Percentiles rank a stretch among this genome's conserved stretches.
These are phyloP conservation scores for Porphyrellus cyaneotinctus DNA, from an alignment of 768 basidiomycete genomes.

Conservation along the genomic window DNA sequence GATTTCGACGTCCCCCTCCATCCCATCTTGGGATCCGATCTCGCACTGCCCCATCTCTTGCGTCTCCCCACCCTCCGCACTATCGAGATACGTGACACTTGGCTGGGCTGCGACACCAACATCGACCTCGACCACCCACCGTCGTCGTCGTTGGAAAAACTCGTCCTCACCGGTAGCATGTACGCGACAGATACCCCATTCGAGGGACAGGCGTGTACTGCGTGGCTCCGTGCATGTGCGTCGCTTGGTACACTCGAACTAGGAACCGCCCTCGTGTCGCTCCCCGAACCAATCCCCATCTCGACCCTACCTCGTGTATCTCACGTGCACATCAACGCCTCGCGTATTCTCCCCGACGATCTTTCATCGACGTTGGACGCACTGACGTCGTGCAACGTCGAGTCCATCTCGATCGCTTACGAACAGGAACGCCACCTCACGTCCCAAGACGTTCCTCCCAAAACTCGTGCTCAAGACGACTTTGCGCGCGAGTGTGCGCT, in stretches of 20 bases:
- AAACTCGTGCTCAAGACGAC: slow-evolving; percentile 15
- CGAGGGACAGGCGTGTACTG: slow-evolving; percentile 22
- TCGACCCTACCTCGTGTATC: slow-evolving; percentile 9
- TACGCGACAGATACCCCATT: slow-evolving; percentile 13
- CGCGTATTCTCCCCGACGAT: slow-evolving; percentile 22
- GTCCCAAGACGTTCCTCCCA: not conserved
- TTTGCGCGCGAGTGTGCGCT: slow-evolving; percentile 29
- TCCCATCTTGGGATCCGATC: slow-evolving; percentile 49
- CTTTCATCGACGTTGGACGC: slow-evolving; percentile 21
- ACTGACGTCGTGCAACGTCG: slow-evolving; percentile 14
- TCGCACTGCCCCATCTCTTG: slow-evolving; percentile 63
- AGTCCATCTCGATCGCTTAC: slow-evolving; percentile 23
- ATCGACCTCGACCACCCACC: slow-evolving; percentile 9
- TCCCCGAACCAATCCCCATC: not conserved
- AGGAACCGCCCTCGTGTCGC: slow-evolving; percentile 22
- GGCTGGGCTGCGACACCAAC: slow-evolving; percentile 46
- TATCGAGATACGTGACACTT: slow-evolving; percentile 66
- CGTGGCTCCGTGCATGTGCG: slow-evolving; percentile 27
- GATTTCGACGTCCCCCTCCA: slow-evolving; percentile 60
- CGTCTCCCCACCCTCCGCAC: slow-evolving; percentile 56
- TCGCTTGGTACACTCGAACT: slow-evolving; percentile 18
- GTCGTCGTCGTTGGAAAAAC: slow-evolving; percentile 10
- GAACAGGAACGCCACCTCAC: slow-evolving; percentile 7
- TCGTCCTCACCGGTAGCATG: slow-evolving; percentile 32
- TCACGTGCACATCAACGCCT: slow-evolving; percentile 26